A percentile compares a stretch with the other conserved stretches of the same genome.
These are phyloP conservation scores for Colletotrichum shisoi DNA, from an alignment of 2,329 filamentous ascomycete species.

Conservation along the genomic window DNA sequence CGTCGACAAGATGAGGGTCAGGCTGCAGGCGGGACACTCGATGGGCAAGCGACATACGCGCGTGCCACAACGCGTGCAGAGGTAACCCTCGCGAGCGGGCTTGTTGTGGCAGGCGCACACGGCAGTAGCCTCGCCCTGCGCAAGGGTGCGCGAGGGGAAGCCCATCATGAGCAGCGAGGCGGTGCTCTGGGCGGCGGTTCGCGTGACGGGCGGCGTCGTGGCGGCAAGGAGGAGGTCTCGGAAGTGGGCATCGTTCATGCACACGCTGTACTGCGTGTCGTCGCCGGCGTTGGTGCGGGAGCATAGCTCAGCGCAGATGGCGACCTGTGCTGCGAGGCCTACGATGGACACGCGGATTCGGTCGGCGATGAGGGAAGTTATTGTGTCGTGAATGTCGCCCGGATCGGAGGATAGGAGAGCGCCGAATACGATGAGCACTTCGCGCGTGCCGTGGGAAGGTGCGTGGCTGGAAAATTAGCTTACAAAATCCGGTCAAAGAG, in stretches of 20 bases:
- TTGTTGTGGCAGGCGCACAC: constrained; percentile 92
- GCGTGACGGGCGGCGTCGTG: constrained; percentile 87
- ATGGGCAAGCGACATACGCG: constrained; percentile 91
- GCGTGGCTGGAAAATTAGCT: constrained; percentile 69
- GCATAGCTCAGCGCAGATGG: constrained; percentile 90
- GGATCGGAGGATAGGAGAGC: constrained; percentile 90
- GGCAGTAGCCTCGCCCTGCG: constrained; percentile 69
- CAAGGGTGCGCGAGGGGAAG: constrained; percentile 86
- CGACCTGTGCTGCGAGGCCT: constrained; percentile 88
- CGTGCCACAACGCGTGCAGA: constrained; percentile 84
- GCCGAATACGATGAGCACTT: constrained; percentile 91
- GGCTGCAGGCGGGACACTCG: constrained; percentile 87
- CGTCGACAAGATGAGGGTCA: constrained; percentile 93
- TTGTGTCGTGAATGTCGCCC: constrained; percentile 92
- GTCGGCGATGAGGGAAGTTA: constrained; percentile 78
- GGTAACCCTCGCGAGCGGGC: constrained; percentile 83
- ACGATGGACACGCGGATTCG: constrained; percentile 88
- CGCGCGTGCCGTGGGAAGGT: constrained; percentile 89
- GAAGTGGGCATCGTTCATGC: constrained; percentile 78
- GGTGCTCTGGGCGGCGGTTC: constrained; percentile 66
- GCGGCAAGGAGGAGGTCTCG: constrained; percentile 86
- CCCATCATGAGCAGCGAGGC: constrained; percentile 93
- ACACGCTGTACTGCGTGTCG: constrained; percentile 78
- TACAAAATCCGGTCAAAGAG: not conserved
- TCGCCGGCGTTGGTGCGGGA: constrained; percentile 86